phyloP scores from a whole-genome alignment of 306 rosid species.

The Arachis stenosperma region DNA sequence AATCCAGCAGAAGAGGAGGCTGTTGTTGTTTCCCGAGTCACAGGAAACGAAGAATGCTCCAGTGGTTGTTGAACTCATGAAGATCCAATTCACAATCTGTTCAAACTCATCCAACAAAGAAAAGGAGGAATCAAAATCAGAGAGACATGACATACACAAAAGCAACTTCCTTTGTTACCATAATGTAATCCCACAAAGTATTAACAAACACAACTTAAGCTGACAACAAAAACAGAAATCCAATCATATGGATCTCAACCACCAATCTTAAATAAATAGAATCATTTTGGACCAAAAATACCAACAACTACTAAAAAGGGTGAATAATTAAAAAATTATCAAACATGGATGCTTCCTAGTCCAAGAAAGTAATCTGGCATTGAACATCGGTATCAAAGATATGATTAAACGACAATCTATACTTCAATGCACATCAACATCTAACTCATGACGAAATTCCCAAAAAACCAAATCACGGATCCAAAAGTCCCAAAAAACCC shows the following conservation, averaged over 20 bases:
- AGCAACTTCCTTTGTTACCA: not conserved
- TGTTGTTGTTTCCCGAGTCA: conserved; percentile 87
- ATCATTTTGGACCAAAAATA: not conserved
- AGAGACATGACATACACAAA: not conserved
- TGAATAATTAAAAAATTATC: not conserved
- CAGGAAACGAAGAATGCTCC: conserved; percentile 92
- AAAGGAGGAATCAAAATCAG: conserved; percentile 13
- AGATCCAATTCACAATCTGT: conserved; percentile 79
- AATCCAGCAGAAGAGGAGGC: conserved; percentile 80
- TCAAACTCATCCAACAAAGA: conserved; percentile 15
- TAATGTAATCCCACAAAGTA: conserved; percentile 8
- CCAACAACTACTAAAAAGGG: conserved; percentile 1
- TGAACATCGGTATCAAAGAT: conserved; percentile 7
- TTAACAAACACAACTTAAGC: conserved; percentile 14
- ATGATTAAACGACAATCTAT: not conserved
- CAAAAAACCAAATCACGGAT: not conserved
- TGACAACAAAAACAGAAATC: not conserved
- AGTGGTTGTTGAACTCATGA: conserved; percentile 91
- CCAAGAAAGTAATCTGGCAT: not conserved
- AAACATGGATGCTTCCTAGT: not conserved
- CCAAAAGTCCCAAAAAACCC: not conserved
- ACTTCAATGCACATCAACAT: conserved; percentile 25
- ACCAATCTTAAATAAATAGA: not conserved
- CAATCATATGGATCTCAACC: conserved; percentile 10
- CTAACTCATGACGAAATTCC: not conserved